These are phyloP conservation scores for Ascosphaera apis DNA, from an alignment of 2,329 filamentous ascomycete genomes.

Conservation along the genomic window DNA sequence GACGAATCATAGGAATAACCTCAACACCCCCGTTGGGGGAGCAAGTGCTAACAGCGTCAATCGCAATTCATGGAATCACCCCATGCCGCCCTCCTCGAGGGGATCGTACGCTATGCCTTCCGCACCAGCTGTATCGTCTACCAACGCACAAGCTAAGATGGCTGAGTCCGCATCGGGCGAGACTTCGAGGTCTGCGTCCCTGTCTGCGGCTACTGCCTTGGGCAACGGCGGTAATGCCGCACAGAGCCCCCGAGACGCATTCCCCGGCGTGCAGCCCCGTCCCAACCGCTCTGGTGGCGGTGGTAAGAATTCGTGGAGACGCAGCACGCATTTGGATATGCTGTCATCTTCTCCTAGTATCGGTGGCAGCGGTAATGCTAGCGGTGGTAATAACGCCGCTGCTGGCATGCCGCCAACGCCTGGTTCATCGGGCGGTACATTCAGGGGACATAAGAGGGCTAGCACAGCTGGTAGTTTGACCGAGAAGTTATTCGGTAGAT, in stretches of 20 bases:
- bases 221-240: background rate
- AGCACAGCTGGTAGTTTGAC: slow-evolving; percentile 61
- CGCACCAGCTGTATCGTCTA: slow-evolving; percentile 66
- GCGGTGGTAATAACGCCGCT: background rate
- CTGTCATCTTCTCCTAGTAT: slow-evolving; percentile 54
- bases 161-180: background rate
- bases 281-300: background rate
- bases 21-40: background rate
- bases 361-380: no score
- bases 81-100: slow-evolving; percentile 25
- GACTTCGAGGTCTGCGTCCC: background rate
- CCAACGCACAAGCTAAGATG: slow-evolving; percentile 46
- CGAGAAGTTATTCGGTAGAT: slow-evolving; percentile 65
- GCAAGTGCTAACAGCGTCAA: slow-evolving; percentile 41
- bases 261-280: background rate
- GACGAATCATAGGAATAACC: background rate
- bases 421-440: background rate
- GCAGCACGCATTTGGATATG: slow-evolving; percentile 3
- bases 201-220: background rate
- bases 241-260: background rate
- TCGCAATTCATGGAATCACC: slow-evolving; percentile 9
- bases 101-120: slow-evolving; percentile 73
- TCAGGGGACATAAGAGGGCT: slow-evolving; percentile 37
- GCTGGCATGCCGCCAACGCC: background rate
- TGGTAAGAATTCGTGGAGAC: background rate